phyloP scores from a whole-genome alignment of 2,329 filamentous ascomycete species.

The Claviceps lovelessii region DNA sequence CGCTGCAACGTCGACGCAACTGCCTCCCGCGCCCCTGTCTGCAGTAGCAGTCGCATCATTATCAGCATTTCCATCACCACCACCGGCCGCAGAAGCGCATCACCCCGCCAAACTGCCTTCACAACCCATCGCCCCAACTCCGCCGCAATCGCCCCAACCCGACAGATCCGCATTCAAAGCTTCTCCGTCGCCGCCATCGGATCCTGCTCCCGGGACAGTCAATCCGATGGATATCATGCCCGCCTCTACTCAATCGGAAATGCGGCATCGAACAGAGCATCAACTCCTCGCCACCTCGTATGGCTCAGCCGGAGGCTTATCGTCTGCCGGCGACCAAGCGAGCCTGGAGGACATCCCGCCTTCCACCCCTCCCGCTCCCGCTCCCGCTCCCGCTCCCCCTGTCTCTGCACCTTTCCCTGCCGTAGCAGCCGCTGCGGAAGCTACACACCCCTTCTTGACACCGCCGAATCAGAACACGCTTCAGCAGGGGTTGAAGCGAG shows the following conservation, averaged over 20 bases:
- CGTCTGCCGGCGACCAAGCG: conserved; percentile 2
- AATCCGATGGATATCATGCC: conserved; percentile 42
- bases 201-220: conserved; percentile 31
- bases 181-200: conserved; percentile 17
- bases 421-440: conserved; percentile 9
- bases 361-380: conserved; percentile 3
- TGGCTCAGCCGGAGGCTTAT: conserved; percentile 10
- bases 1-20: too few relatives aligned
- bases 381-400: background rate
- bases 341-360: background rate
- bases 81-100: background rate
- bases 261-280: conserved; percentile 24
- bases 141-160: conserved; percentile 1
- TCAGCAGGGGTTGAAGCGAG: conserved; percentile 6
- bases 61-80: too few relatives aligned
- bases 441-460: conserved; percentile 14
- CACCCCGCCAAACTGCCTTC: background rate
- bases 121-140: background rate
- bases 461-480: conserved; percentile 9
- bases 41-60: too few relatives aligned
- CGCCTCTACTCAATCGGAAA: conserved; percentile 23
- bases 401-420: conserved; percentile 8
- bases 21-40: too few relatives aligned
- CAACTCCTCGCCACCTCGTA: conserved; percentile 18
- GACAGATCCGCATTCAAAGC: conserved; percentile 6